Evolutionary conservation across 2,329 filamentous ascomycete genomes (phyloP).

Genomic region (Trichoderma sp.): DNA sequence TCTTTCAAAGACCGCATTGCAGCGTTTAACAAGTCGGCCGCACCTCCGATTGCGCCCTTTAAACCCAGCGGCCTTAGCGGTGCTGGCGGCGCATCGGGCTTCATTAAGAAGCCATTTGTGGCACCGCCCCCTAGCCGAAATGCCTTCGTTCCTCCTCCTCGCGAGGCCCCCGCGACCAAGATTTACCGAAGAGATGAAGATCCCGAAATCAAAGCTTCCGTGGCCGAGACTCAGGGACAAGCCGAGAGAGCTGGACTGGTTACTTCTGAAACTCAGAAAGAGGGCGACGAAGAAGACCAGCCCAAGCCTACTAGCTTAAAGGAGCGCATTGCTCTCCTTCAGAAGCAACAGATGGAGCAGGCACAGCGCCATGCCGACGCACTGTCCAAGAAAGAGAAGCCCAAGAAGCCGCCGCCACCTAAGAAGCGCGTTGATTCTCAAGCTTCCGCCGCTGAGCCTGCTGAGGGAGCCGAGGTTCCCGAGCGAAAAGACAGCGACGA

Average conservation of each 20-base stretch:
- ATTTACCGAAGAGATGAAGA: conserved; percentile 87
- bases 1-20: conserved; percentile 96
- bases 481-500: conserved; percentile 51
- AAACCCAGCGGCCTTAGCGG: conserved; percentile 67
- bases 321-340: conserved; percentile 88
- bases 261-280: conserved; percentile 42
- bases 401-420: conserved; percentile 59
- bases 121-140: conserved; percentile 90
- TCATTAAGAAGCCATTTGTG: conserved; percentile 96
- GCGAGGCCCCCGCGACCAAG: conserved; percentile 68
- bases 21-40: conserved; percentile 88
- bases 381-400: conserved; percentile 79
- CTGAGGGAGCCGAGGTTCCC: conserved; percentile 31
- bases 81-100: conserved; percentile 54
- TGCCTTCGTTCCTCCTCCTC: conserved; percentile 77
- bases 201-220: conserved; percentile 63
- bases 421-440: conserved; percentile 54
- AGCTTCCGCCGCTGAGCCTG: conserved; percentile 43
- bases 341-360: conserved; percentile 91
- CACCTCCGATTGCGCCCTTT: conserved; percentile 84
- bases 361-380: conserved; percentile 78
- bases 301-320: conserved; percentile 93
- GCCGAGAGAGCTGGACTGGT: conserved; percentile 65
- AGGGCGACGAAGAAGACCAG: conserved; percentile 66
- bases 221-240: conserved; percentile 62